Conservation (phyloP, 2,329 filamentous ascomycete genomes). For the Trichophyton simii region DNA sequence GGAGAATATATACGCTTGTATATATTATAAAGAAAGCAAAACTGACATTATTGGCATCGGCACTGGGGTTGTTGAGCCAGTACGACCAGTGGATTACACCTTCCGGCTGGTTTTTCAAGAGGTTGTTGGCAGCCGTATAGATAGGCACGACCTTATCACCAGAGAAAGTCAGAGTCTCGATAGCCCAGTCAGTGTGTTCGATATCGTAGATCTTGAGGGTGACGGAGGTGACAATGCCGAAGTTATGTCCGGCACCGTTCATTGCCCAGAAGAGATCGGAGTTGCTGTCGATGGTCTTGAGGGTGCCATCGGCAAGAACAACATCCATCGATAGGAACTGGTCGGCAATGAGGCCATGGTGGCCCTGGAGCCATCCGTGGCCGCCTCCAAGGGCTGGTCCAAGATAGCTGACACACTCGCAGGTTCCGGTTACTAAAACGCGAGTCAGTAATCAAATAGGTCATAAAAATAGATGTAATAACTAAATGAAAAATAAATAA, state of each 20-base stretch:
- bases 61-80: slow-evolving; percentile 18
- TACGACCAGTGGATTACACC: slow-evolving; percentile 40
- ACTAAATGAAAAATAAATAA: neutral
- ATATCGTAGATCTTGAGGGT: slow-evolving; percentile 34
- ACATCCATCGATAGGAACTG: slow-evolving; percentile 42
- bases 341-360: slow-evolving; percentile 42
- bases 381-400: slow-evolving; percentile 47
- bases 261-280: slow-evolving; percentile 47
- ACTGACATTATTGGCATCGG: slow-evolving; percentile 19
- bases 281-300: slow-evolving; percentile 27
- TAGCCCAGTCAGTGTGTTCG: slow-evolving; percentile 30
- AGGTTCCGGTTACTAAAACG: slow-evolving; percentile 36
- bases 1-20: too few relatives aligned
- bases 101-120: slow-evolving; percentile 32
- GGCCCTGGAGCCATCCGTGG: slow-evolving; percentile 43
- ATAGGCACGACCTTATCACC: slow-evolving; percentile 40
- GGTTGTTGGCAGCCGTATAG: slow-evolving; percentile 36
- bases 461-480: neutral
- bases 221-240: slow-evolving; percentile 43
- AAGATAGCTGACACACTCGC: slow-evolving; percentile 39
- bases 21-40: neutral
- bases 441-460: neutral
- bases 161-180: slow-evolving; percentile 34
- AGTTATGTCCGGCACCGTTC: slow-evolving; percentile 46
- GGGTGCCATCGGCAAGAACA: slow-evolving; percentile 39